Base-by-base conservation (phyloP, 768 basidiomycete species). In the Lactarius evosmus region DNA sequence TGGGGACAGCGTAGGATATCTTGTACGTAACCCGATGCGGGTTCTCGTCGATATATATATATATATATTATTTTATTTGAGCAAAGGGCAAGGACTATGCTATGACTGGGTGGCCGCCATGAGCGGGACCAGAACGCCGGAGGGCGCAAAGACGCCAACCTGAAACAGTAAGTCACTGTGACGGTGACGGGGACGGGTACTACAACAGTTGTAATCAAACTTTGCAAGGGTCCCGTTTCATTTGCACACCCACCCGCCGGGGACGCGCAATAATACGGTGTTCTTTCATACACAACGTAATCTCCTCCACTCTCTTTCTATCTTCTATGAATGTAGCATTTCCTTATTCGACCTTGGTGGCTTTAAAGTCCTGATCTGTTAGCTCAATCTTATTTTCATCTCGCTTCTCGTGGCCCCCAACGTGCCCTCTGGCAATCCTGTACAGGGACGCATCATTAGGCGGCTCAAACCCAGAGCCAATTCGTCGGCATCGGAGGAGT, bases 111-210 rank as follows among this genome's bases (percentile, higher is more conserved):
- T 12, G 46, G 25, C 22, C n/a, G 44, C 44, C 44, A 46, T 22
- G 22, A 46, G 9, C 22, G 22, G 46, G 46, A 25, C 46, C 46
- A 49, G 25, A 49, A 12, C 46, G 46, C 11, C 22, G 14, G 59
- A 12, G 38, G 53, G 63, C 58, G 58, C 49, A 59, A 46, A 64
- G 11, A 30, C 57, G 63, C 63, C 52, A 64, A 64, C 63, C 32
- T 60, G 63, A 64, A 64, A 64, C 62, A 54, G 57, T 22, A 32
- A 11, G 51, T 52, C 29, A 52, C 30, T 17, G 55, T 56, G 25
- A 36, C 60, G 32, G 17, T 51, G 55, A 51, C 56, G 29, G 17
- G 19, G 55, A 51, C 56, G 29, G 17, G 19, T 22, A 44, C 41
- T 44, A 25, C 46, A 25, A 27, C 8, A 1, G 4, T 34, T 38